Conservation (phyloP, 2,329 filamentous ascomycete species). For the Tolypocladium pustulatum region DNA sequence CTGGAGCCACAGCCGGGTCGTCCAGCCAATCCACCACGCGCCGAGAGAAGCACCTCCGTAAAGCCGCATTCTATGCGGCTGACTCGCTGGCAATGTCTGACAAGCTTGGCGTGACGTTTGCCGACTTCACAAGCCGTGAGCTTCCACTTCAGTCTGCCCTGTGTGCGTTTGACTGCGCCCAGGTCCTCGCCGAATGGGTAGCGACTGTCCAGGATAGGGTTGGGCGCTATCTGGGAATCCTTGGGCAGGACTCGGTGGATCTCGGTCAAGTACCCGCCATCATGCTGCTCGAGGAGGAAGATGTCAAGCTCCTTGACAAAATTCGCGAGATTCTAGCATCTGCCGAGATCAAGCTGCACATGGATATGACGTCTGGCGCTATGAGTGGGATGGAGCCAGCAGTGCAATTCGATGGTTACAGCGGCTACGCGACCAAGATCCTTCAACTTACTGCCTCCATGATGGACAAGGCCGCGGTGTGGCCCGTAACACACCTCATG, state of each 20-base stretch:
- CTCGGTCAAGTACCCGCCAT: slow-evolving; percentile 71
- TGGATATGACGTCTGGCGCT: slow-evolving; percentile 36
- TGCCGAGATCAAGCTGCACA: slow-evolving; percentile 69
- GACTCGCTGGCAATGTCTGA: slow-evolving; percentile 85
- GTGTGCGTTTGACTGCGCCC: slow-evolving; percentile 87
- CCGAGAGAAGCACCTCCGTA: slow-evolving; percentile 78
- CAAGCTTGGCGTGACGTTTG: slow-evolving; percentile 74
- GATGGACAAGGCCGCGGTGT: slow-evolving; percentile 80
- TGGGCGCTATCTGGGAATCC: slow-evolving; percentile 76
- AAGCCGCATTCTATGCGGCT: slow-evolving; percentile 90
- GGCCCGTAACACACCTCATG: slow-evolving; percentile 59
- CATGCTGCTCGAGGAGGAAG: slow-evolving; percentile 86
- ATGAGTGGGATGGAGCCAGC: slow-evolving; percentile 42
- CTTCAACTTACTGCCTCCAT: slow-evolving; percentile 76
- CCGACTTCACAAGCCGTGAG: slow-evolving; percentile 73
- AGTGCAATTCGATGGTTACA: slow-evolving; percentile 46
- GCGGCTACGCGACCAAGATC: slow-evolving; percentile 76
- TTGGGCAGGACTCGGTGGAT: slow-evolving; percentile 76
- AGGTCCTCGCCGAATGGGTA: slow-evolving; percentile 90
- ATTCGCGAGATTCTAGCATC: slow-evolving; percentile 68
- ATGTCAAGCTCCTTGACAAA: slow-evolving; percentile 74
- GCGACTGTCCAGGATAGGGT: slow-evolving; percentile 88
- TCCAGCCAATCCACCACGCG: slow-evolving; percentile 46
- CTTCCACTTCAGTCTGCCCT: slow-evolving; percentile 83
- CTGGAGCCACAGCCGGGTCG: slow-evolving; percentile 4